Evolutionary conservation across 2,329 filamentous ascomycete species (phyloP), one percentile per base, ranked within the genome.

Genomic region (Chaetomium olivaceum): DNA sequence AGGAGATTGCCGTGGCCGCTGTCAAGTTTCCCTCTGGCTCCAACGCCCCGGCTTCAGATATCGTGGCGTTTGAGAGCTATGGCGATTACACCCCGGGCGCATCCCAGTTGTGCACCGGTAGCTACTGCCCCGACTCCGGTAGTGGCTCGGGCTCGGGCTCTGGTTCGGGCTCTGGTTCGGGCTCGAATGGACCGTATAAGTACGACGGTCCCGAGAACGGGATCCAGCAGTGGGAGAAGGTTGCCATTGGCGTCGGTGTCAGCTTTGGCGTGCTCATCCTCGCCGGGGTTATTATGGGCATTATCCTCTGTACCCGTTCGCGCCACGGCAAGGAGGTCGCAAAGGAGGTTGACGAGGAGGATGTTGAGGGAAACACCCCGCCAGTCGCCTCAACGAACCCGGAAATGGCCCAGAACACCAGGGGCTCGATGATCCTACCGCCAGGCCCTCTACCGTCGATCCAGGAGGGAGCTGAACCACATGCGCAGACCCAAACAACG

Each of bases 1-100:
- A 65, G n/a, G 74, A 77, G 58, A 61, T 77, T 3, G 75, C 74
- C 43, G 27, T 78, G 12, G 76, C 76, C 1, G 71, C 72, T 0
- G 67, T 72, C 67, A 74, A 69, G 61, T 72, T 74, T 9, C 61
- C 62, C n/a, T 62, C 67, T 27, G 66, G 60, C 4, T 58, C 60
- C 2, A 19, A 58, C 1, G 52, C 51, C 21, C 58, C 68, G 14
- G 52, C 65, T 12, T 67, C 70, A 14, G 69, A 70, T 39, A 67
- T 77, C 9, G 67, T 75, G 11, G 33, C 71, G 4, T 77, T 78
- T 52, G 62, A 66, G 8, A 67, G 21, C 50, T 73, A 72, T 14
- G 72, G 69, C 0, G 73, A 73, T n/a, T 33, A 58, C 12, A 64
- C 73, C 8, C 76, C 76, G 9, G 71, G 65, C 7, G 70, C 76